phyloP scores from a whole-genome alignment of 1,284 basidiomycete genomes.

The Ustilago esculenta region DNA sequence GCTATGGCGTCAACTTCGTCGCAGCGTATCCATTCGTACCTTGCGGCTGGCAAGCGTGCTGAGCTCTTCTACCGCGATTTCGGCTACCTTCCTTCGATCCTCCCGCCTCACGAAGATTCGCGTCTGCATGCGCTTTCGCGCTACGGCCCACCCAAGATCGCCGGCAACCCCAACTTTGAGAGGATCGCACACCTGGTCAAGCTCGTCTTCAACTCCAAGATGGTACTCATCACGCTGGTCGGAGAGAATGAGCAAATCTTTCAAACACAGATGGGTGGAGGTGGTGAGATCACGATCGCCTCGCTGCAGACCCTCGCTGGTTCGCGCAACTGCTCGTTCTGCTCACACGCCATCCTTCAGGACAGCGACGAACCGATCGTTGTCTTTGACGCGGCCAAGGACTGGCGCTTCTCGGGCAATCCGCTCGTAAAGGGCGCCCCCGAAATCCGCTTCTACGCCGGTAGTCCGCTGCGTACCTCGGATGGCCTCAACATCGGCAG shows the following conservation, averaged over 20 bases:
- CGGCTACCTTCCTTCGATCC: slow-evolving; percentile 58
- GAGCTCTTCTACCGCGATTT: slow-evolving; percentile 57
- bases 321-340: slow-evolving; percentile 78
- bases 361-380: slow-evolving; percentile 88
- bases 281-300: slow-evolving; percentile 26
- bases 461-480: slow-evolving; percentile 84
- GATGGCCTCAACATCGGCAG: slow-evolving; percentile 92
- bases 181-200: slow-evolving; percentile 87
- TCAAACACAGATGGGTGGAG: slow-evolving; percentile 79
- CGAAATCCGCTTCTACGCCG: slow-evolving; percentile 86
- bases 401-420: slow-evolving; percentile 88
- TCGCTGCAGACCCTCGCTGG: slow-evolving; percentile 63
- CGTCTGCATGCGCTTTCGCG: slow-evolving; percentile 56
- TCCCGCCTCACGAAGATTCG: slow-evolving; percentile 55
- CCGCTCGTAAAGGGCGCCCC: slow-evolving; percentile 79
- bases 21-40: slow-evolving; percentile 50
- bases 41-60: slow-evolving; percentile 50
- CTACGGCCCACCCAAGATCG: slow-evolving; percentile 65
- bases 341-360: slow-evolving; percentile 83
- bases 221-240: slow-evolving; percentile 82
- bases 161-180: slow-evolving; percentile 87
- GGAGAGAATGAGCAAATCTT: slow-evolving; percentile 86
- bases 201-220: slow-evolving; percentile 88
- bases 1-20: slow-evolving; percentile 16
- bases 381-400: slow-evolving; percentile 78